Base-by-base conservation (phyloP, 2,329 filamentous ascomycete genomes). In the Mycosphaerella arachidis region DNA sequence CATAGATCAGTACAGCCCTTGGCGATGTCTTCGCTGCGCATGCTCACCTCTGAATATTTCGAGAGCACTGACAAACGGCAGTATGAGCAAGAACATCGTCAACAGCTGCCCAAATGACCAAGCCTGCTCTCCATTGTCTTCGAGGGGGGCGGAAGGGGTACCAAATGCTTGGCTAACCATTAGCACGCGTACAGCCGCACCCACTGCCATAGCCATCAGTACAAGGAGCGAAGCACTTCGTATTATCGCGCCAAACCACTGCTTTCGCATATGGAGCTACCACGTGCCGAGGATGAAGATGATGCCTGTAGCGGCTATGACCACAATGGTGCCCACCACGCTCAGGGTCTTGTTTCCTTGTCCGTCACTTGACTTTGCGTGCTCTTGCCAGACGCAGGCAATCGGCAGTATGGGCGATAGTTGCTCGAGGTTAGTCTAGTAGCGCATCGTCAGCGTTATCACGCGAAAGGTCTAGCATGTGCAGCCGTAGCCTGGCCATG, bases 101-200 rank as follows among this genome's bases (percentile, higher is more conserved):
- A 88, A 74, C 58, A 87, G 72, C 72, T 86, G 84, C 0, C 85
- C 86, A 66, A 87, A 89, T 63, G 80, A 83, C 84, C 84, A 88
- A 10, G 76, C 74, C 60, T 76, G 81, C 73, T 88, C 85, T 24
- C 78, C 80, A 0, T 73, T 59, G 58, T 86, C 85, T 6, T 71
- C 70, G 1, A 88, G 75, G 24, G 70, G 64, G 2, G 86, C 76
- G 0, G 79, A 77, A 0, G 84, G 82, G 1, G 37, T 71, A 1
- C 83, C 82, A 69, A 89, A 87, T 1, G 86, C 86, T 68, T 87
- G 84, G 0, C 82, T 83, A 5, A 85, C 74, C 30, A 84, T 67
- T 18, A 85, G 76, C 2, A 87, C 80, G 18, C 86, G 79, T 6
- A 82, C 75, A 0, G 83, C 81, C 0, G 84, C 84, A 10, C 84